phyloP scores from a whole-genome alignment of 148 eudicot genomes.

The Chenopodium quinoa region DNA sequence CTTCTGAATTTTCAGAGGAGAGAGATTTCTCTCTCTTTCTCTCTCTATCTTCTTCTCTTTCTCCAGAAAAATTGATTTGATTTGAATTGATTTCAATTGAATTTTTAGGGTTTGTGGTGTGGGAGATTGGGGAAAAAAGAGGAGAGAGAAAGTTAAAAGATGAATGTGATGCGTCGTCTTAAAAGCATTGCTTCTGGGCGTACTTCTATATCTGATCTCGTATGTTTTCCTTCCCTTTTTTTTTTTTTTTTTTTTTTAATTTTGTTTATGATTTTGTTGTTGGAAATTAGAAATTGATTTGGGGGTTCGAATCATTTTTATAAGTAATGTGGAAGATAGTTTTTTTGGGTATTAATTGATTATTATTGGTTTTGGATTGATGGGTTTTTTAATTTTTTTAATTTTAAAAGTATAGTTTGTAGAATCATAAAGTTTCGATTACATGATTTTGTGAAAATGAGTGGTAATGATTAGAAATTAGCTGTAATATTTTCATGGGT shows the following conservation, averaged over 20 bases:
- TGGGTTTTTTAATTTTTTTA: too few species aligned
- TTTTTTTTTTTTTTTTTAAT: slow-evolving; percentile 2
- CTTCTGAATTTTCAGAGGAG: slow-evolving; percentile 15
- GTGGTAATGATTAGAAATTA: too few species aligned
- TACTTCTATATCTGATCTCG: slow-evolving; percentile 76
- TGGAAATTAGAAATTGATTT: background rate
- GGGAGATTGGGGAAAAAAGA: background rate
- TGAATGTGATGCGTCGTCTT: slow-evolving; percentile 88
- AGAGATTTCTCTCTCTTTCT: slow-evolving; percentile 28
- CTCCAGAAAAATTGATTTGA: background rate
- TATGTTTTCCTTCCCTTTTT: slow-evolving; percentile 31
- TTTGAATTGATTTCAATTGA: too few species aligned
- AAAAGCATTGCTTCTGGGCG: slow-evolving; percentile 90
- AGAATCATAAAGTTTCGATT: too few species aligned
- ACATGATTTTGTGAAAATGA: too few species aligned
- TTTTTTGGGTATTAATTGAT: too few species aligned
- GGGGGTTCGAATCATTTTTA: background rate
- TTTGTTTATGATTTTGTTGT: background rate
- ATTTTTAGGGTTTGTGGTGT: background rate
- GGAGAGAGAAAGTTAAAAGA: slow-evolving; percentile 19
- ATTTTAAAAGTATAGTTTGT: too few species aligned
- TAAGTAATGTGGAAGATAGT: too few species aligned
- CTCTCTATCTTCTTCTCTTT: slow-evolving; percentile 12
- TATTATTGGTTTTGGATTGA: too few species aligned
- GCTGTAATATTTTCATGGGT: too few species aligned